Evolutionary conservation across 192 early-diverging fungal species (phyloP), one percentile per base, ranked within the genome.

Genomic region (Coemansia sp.): DNA sequence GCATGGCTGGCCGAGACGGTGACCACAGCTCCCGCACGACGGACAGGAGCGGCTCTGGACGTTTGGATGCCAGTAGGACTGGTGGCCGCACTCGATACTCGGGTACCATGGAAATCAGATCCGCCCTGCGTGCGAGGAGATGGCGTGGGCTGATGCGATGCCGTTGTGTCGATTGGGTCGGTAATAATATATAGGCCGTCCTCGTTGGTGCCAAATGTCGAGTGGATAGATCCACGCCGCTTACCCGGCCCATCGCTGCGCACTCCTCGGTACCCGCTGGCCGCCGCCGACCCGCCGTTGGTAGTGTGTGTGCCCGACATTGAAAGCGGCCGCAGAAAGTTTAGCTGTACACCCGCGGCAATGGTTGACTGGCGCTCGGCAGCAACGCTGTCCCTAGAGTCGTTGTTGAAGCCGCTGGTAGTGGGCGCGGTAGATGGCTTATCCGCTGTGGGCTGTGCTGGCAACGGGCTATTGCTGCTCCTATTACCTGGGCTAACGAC

Each of bases 171-270:
- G 11, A 37, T 34, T 10, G 49, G 63, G 41, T 43, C 27, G 32
- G 59, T 65, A 64, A 49, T 53, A 34, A 73, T 45, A 22, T 32
- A 63, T 18, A 67, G 66, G 22, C 22, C 20, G 22, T 67, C 69
- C 30, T 67, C 64, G 2, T 41, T 53, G 13, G 63, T 13, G 53
- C 29, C 60, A 30, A 81, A 75, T 47, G 74, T 58, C 2, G 73
- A 68, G 53, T 60, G 70, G 22, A 81, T 29, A 9, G 79, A 81
- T 30, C 64, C 70, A 27, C 79, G 79, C 3, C 73, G 74, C 30
- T 58, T 68, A 11, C 41, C 24, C 7, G 58, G 67, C 7, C 49
- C 61, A 12, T 70, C 68, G 61, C 22, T 73, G 61, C 70, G 70
- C 61, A 81, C 62, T 7, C 67, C 74, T 38, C 79, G 79, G 41